Conservation (phyloP, 768 basidiomycete species). For the Amanita phalloides region DNA sequence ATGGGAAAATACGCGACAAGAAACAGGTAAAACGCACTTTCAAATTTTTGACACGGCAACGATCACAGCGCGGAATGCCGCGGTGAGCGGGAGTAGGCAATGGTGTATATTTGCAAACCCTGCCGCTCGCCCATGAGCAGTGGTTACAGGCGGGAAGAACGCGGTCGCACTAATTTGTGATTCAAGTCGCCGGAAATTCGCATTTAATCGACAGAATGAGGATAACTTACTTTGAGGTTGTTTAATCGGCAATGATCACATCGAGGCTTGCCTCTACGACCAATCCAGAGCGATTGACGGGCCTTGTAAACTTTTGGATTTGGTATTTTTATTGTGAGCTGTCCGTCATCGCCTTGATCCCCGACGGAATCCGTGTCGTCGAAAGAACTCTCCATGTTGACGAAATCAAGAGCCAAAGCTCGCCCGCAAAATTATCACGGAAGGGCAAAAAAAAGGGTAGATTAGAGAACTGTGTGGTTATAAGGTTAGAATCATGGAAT, state of each 20-base stretch:
- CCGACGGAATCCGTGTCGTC: conserved; percentile 27
- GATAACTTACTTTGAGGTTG: conserved; percentile 53
- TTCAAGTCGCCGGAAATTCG: conserved; percentile 6
- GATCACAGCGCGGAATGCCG: conserved; percentile 65
- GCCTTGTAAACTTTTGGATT: conserved; percentile 59
- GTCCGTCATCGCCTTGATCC: conserved; percentile 35
- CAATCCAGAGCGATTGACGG: conserved; percentile 66
- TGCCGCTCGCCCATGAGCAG: conserved; percentile 52
- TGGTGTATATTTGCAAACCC: conserved; percentile 64
- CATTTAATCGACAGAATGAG: conserved; percentile 3
- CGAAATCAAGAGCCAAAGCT: neutral
- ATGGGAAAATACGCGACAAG: neutral
- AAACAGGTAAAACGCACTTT: conserved; percentile 33
- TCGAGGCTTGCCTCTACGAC: conserved; percentile 62
- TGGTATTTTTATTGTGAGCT: conserved; percentile 55
- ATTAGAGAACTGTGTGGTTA: neutral
- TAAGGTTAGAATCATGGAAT: neutral
- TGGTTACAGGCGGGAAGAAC: conserved; percentile 64
- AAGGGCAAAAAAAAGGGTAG: neutral
- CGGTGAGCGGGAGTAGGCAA: conserved; percentile 67
- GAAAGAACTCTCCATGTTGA: conserved; percentile 20
- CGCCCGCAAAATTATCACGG: neutral
- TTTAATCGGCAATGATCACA: conserved; percentile 65
- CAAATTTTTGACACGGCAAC: conserved; percentile 54
- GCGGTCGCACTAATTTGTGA: conserved; percentile 46